These are phyloP conservation scores for Pseudozyma sp. DNA, from an alignment of 1,284 basidiomycete species.

Conservation along the genomic window DNA sequence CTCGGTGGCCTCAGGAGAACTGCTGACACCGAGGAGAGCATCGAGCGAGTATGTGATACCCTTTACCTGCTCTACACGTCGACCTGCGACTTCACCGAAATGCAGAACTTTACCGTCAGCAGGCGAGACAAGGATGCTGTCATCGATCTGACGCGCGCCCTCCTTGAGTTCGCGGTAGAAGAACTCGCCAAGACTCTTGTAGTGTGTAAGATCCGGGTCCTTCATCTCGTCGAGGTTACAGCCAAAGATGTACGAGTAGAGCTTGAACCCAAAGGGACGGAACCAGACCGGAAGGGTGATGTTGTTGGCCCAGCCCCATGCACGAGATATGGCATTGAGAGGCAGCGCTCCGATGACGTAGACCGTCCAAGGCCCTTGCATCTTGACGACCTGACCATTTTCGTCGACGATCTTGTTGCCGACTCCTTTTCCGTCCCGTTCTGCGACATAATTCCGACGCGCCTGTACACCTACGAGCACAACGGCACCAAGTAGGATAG, in stretches of 20 bases:
- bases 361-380: slow-evolving; percentile 96
- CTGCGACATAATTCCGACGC: slow-evolving; percentile 74
- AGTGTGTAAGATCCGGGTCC: slow-evolving; percentile 79
- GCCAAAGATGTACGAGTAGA: slow-evolving; percentile 89
- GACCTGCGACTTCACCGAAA: slow-evolving; percentile 85
- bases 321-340: slow-evolving; percentile 88
- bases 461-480: slow-evolving; percentile 74
- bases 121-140: slow-evolving; percentile 84
- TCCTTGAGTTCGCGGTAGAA: slow-evolving; percentile 90
- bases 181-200: slow-evolving; percentile 88
- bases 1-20: slow-evolving; percentile 52
- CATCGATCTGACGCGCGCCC: slow-evolving; percentile 82
- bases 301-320: slow-evolving; percentile 96
- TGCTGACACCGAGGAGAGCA: slow-evolving; percentile 76
- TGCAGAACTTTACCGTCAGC: slow-evolving; percentile 94
- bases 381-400: slow-evolving; percentile 73
- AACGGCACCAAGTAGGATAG: slow-evolving; percentile 77
- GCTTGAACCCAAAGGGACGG: slow-evolving; percentile 84
- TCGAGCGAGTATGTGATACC: slow-evolving; percentile 94
- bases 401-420: slow-evolving; percentile 75
- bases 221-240: slow-evolving; percentile 95
- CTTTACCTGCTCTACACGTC: slow-evolving; percentile 94
- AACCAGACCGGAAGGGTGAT: slow-evolving; percentile 87
- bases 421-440: slow-evolving; percentile 48
- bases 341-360: slow-evolving; percentile 95